phyloP scores from a whole-genome alignment of 352 stramenopile species.

The Globisporangium barbulae region DNA sequence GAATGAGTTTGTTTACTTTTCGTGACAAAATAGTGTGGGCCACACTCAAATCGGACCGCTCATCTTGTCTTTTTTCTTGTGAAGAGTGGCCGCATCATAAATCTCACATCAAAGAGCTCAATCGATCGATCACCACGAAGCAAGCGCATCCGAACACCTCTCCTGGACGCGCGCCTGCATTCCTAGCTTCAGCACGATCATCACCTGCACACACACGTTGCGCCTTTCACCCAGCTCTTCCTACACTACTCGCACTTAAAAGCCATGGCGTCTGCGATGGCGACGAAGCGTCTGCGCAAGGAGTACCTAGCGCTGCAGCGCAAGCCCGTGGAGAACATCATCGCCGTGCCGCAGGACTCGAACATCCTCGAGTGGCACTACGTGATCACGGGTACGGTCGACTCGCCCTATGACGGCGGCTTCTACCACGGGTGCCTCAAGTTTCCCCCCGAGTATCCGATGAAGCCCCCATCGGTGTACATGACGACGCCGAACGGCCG shows the following conservation, averaged over 20 bases:
- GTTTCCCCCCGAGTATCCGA: slow-evolving; percentile 94
- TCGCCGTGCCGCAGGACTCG: slow-evolving; percentile 83
- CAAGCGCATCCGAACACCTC: neutral
- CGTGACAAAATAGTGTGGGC: neutral
- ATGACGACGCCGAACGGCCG: slow-evolving; percentile 94
- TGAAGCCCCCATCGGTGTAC: slow-evolving; percentile 94
- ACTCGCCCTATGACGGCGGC: slow-evolving; percentile 83
- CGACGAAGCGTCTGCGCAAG: slow-evolving; percentile 90
- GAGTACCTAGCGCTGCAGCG: slow-evolving; percentile 90
- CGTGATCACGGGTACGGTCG: slow-evolving; percentile 81
- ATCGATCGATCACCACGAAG: neutral
- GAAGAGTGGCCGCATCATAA: neutral
- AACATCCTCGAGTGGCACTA: slow-evolving; percentile 98
- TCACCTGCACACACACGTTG: neutral
- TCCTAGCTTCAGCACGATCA: neutral
- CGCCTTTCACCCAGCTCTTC: neutral
- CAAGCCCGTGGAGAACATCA: slow-evolving; percentile 90
- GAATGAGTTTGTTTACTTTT: too few species aligned
- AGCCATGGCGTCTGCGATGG: slow-evolving; percentile 74
- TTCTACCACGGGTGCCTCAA: slow-evolving; percentile 91
- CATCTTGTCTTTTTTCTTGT: neutral
- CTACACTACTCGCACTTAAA: too few species aligned
- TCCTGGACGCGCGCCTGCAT: neutral
- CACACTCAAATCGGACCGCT: neutral
- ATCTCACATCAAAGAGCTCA: neutral